These are phyloP conservation scores for Cenchrus americanus DNA, from an alignment of 176 grass and related monocot species.

Conservation along the genomic window DNA sequence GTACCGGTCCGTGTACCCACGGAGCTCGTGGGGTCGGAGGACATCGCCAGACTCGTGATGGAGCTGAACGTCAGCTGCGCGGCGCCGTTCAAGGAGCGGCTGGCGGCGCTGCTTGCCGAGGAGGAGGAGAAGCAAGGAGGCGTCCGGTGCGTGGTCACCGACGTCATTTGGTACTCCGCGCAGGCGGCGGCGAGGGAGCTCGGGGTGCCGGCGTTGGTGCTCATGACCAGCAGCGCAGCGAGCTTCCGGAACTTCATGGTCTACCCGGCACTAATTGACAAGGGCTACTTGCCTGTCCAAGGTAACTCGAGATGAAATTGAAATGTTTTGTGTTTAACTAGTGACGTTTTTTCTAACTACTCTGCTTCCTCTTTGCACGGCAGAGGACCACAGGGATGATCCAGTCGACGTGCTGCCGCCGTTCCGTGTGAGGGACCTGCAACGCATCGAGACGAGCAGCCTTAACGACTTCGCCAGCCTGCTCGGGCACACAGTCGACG, in stretches of 20 bases:
- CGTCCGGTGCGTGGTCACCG: constrained; percentile 18
- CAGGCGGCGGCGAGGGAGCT: constrained; percentile 21
- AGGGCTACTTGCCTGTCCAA: constrained; percentile 18
- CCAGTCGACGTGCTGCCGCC: not conserved
- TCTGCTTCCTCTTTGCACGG: not conserved
- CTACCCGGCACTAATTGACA: not conserved
- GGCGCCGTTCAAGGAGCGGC: constrained; percentile 2
- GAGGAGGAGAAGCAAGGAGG: not conserved
- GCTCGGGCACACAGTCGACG: not conserved
- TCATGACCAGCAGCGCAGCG: constrained; percentile 29
- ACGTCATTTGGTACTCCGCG: constrained; percentile 13
- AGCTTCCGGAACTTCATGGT: constrained; percentile 21
- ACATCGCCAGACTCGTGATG: not conserved
- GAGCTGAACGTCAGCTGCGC: not conserved
- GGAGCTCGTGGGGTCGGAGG: not conserved
- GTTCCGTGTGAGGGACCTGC: constrained; percentile 5
- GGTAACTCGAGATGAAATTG: not conserved
- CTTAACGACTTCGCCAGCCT: not conserved
- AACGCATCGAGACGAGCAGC: not conserved
- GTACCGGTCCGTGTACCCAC: not conserved
- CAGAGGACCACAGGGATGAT: constrained; percentile 4
- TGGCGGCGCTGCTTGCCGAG: not conserved
- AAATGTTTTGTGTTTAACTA: not conserved
- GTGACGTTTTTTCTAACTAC: not conserved
- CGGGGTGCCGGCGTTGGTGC: not conserved